A percentile compares a stretch with the other conserved stretches of the same genome.
Evolutionary conservation across 1,284 basidiomycete genomes (phyloP).

Genomic region (Rhizoctonia solani): DNA sequence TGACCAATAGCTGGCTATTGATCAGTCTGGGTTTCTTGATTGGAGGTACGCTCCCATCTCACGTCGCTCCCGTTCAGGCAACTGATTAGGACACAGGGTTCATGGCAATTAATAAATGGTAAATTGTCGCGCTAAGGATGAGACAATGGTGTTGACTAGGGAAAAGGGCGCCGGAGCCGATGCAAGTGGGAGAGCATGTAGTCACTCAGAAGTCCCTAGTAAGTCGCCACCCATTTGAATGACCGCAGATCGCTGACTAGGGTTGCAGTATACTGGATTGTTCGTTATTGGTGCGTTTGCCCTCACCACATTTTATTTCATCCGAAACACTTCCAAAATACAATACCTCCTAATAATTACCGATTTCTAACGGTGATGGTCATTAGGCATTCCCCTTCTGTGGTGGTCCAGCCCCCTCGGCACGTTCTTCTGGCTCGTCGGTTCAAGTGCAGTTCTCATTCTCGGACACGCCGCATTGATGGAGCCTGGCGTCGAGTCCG

Average conservation of each 20-base stretch:
- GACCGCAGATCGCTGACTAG: constrained; percentile 50
- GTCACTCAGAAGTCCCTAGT: constrained; percentile 74
- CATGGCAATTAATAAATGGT: constrained; percentile 89
- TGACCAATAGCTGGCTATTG: constrained; percentile 82
- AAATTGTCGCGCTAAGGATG: constrained; percentile 44
- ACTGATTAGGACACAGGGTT: constrained; percentile 51
- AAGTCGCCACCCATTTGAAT: constrained; percentile 49
- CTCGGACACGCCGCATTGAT: constrained; percentile 79
- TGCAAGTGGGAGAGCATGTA: constrained; percentile 75
- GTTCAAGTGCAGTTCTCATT: constrained; percentile 74
- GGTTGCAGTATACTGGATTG: constrained; percentile 65
- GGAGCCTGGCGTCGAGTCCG: constrained; percentile 88
- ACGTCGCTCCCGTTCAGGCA: background rate
- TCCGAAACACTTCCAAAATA: too few relatives aligned
- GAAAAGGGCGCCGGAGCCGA: constrained; percentile 67
- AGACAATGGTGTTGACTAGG: background rate
- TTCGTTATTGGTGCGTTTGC: constrained; percentile 65
- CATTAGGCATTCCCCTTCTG: constrained; percentile 62
- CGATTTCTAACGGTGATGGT: too few relatives aligned
- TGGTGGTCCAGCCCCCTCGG: constrained; percentile 68
- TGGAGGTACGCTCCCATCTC: constrained; percentile 57
- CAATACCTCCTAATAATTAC: too few relatives aligned
- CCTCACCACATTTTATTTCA: too few relatives aligned
- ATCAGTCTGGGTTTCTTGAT: constrained; percentile 87
- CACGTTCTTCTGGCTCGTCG: constrained; percentile 78